Percentiles rank a stretch among this genome's conserved stretches.
phyloP scores from a whole-genome alignment of 2,329 filamentous ascomycete species.

The Emmonsia crescens region DNA sequence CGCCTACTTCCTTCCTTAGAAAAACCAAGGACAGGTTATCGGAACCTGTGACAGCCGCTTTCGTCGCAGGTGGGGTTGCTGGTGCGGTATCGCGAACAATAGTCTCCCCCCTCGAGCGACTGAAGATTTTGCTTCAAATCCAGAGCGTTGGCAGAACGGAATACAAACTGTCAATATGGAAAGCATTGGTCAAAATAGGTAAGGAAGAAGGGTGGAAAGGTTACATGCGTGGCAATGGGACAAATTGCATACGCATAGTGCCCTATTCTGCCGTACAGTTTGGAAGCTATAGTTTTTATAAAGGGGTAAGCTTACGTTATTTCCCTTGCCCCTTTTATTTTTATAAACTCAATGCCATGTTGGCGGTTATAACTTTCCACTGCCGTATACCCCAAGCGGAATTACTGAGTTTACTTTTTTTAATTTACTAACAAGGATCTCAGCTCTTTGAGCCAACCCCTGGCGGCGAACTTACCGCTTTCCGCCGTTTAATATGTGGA shows the following conservation, averaged over 20 bases:
- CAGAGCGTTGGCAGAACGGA: conserved; percentile 84
- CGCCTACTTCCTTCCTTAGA: not conserved
- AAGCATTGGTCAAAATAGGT: conserved; percentile 92
- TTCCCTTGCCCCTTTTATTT: not conserved
- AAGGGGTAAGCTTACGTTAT: conserved; percentile 52
- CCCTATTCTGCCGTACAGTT: conserved; percentile 98
- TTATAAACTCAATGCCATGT: not conserved
- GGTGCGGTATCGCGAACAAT: conserved; percentile 96
- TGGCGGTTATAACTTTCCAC: not conserved
- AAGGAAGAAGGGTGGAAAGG: conserved; percentile 92
- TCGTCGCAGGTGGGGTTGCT: conserved; percentile 85
- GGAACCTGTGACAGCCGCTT: conserved; percentile 76
- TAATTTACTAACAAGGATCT: not conserved
- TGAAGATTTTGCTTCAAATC: conserved; percentile 97
- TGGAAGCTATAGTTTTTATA: conserved; percentile 96
- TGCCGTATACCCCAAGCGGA: not conserved
- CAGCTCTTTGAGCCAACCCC: conserved; percentile 47
- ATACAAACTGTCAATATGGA: conserved; percentile 83
- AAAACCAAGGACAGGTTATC: conserved; percentile 43
- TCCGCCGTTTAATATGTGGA: conserved; percentile 76
- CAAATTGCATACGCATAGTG: conserved; percentile 95
- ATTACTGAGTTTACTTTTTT: not conserved
- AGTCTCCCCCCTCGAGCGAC: conserved; percentile 85
- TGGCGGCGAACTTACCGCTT: conserved; percentile 60
- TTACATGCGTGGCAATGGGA: conserved; percentile 96